A percentile compares a stretch with the other conserved stretches of the same genome.
phyloP scores from a whole-genome alignment of 371 early-diverging fungal species.

The Mucor piriformis region DNA sequence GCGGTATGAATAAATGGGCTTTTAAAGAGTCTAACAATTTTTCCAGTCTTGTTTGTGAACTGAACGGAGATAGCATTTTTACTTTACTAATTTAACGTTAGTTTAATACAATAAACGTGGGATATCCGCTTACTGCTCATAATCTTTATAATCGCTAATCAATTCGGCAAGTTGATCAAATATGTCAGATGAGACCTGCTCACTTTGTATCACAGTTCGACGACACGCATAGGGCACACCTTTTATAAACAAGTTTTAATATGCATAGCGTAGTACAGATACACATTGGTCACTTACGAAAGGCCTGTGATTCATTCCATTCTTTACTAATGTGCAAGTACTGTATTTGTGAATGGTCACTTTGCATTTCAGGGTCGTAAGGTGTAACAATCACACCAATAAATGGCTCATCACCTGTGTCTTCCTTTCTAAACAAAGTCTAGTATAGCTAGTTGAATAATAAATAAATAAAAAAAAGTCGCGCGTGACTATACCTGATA shows the following conservation, averaged over 20 bases:
- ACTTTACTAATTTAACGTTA: conserved; percentile 32
- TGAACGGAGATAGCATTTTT: conserved; percentile 30
- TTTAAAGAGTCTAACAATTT: conserved; percentile 51
- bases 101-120: background rate
- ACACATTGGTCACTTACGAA: conserved; percentile 47
- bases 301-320: conserved; percentile 48
- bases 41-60: conserved; percentile 39
- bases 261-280: too few relatives aligned
- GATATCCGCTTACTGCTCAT: conserved; percentile 66
- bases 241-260: conserved; percentile 3
- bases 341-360: conserved; percentile 61
- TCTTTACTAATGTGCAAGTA: conserved; percentile 56
- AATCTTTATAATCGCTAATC: conserved; percentile 55
- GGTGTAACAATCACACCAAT: conserved; percentile 82
- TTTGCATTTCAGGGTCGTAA: conserved; percentile 57
- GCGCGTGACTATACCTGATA: conserved; percentile 58
- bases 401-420: conserved; percentile 78
- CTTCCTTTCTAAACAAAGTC: conserved; percentile 64
- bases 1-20: conserved; percentile 43
- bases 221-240: conserved; percentile 58
- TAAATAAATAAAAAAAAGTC: background rate
- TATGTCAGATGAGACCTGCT: conserved; percentile 48
- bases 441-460: conserved; percentile 7
- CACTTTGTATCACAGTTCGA: conserved; percentile 43
- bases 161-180: conserved; percentile 50